These are phyloP conservation scores for Blastocystis sp. DNA, from an alignment of 352 stramenopile genomes.

Conservation along the genomic window DNA sequence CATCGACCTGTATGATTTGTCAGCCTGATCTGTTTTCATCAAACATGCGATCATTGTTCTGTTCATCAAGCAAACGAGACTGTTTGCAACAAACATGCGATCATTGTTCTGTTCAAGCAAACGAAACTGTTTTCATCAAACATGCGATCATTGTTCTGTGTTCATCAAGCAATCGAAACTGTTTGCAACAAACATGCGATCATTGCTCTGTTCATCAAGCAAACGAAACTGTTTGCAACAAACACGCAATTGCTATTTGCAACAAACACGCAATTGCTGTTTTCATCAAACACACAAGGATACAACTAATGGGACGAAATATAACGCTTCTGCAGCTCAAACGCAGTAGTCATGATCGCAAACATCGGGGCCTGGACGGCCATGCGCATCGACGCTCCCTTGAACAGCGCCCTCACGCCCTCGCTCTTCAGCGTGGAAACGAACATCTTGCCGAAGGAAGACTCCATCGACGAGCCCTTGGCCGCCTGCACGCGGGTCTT, in stretches of 20 bases:
- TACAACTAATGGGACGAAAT: conserved; percentile 73
- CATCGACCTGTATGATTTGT: conserved; percentile 7
- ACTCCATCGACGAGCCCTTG: conserved; percentile 77
- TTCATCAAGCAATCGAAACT: no score
- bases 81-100: no score
- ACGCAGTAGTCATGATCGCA: conserved; percentile 80
- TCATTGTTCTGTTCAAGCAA: no score
- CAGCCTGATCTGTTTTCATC: not conserved
- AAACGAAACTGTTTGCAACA: no score
- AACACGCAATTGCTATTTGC: no score
- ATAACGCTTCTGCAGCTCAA: conserved; percentile 83
- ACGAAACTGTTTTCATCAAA: no score
- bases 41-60: not conserved
- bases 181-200: no score
- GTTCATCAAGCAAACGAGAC: no score
- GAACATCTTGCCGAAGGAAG: conserved; percentile 80
- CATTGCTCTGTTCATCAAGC: no score
- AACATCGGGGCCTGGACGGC: conserved; percentile 82
- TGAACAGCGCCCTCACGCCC: conserved; percentile 83
- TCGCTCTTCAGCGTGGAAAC: conserved; percentile 77
- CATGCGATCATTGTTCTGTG: no score
- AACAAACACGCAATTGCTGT: no score
- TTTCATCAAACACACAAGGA: no score
- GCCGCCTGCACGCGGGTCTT: conserved; percentile 83
- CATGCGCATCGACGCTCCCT: conserved; percentile 80